phyloP scores from a whole-genome alignment of 2,329 filamentous ascomycete species.

The Penicillium sp. region DNA sequence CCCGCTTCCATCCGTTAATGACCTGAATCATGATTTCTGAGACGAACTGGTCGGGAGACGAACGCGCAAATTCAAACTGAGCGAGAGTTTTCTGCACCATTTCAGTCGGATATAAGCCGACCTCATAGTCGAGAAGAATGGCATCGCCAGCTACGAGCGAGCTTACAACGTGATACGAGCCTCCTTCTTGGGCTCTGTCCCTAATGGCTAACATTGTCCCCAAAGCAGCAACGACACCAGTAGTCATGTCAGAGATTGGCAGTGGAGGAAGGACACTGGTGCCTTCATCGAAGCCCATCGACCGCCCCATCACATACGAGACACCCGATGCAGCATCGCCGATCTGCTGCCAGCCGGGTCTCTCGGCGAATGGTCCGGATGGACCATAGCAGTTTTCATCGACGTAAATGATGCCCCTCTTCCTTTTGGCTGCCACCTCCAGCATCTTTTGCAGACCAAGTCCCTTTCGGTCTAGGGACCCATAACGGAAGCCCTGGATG shows the following conservation, averaged over 20 bases:
- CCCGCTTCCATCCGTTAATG: conserved; percentile 14
- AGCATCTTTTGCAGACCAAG: conserved; percentile 41
- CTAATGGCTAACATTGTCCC: conserved; percentile 15
- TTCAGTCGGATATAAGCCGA: conserved; percentile 30
- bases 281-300: conserved; percentile 25
- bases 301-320: conserved; percentile 38
- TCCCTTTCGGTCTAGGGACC: conserved; percentile 35
- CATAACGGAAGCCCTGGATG: conserved; percentile 52
- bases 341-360: conserved; percentile 53
- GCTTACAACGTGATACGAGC: conserved; percentile 23
- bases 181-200: conserved; percentile 16
- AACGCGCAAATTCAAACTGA: conserved; percentile 12
- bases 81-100: conserved; percentile 5
- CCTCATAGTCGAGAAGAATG: conserved; percentile 29
- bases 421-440: conserved; percentile 39
- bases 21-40: conserved; percentile 15
- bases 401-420: conserved; percentile 48
- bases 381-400: conserved; percentile 53
- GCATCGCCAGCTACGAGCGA: conserved; percentile 34
- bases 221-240: conserved; percentile 20
- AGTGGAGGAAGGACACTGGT: conserved; percentile 20
- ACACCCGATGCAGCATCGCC: conserved; percentile 44
- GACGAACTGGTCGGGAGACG: conserved; percentile 18
- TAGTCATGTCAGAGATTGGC: conserved; percentile 26
- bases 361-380: conserved; percentile 45